Conservation (phyloP, 2,329 filamentous ascomycete genomes). For the Purpureocillium lavendulum region DNA sequence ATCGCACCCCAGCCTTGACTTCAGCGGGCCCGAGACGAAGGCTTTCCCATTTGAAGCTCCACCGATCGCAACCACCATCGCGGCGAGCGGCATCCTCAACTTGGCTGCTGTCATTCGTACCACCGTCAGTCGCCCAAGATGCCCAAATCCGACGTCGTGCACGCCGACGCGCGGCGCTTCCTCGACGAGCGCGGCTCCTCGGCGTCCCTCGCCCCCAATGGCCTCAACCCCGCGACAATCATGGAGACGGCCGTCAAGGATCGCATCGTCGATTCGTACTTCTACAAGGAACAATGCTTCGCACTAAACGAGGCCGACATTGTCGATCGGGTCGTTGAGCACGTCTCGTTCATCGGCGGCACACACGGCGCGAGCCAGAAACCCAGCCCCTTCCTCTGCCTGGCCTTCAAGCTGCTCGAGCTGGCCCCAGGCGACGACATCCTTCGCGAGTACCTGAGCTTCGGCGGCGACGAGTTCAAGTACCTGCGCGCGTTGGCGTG, state of each 20-base stretch:
- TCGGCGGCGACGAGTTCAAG: slow-evolving; percentile 68
- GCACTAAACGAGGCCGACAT: slow-evolving; percentile 78
- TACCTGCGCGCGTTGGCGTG: slow-evolving; percentile 84
- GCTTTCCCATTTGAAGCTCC: not conserved
- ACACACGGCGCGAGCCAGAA: slow-evolving; percentile 79
- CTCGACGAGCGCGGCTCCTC: slow-evolving; percentile 85
- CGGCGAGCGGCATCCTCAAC: not conserved
- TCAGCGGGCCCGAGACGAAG: not conserved
- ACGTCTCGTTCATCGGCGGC: slow-evolving; percentile 76
- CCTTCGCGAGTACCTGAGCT: slow-evolving; percentile 69
- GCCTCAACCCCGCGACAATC: slow-evolving; percentile 88
- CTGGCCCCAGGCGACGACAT: slow-evolving; percentile 73
- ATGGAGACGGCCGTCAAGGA: slow-evolving; percentile 95
- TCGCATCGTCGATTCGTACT: slow-evolving; percentile 90
- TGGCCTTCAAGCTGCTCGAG: slow-evolving; percentile 91
- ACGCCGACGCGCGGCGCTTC: slow-evolving; percentile 72
- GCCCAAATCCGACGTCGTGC: slow-evolving; percentile 45
- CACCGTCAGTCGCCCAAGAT: slow-evolving; percentile 13
- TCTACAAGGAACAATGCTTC: slow-evolving; percentile 99
- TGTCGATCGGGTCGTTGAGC: slow-evolving; percentile 80
- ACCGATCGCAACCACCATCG: slow-evolving; percentile 1
- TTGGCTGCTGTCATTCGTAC: too few relatives aligned
- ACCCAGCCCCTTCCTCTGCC: slow-evolving; percentile 85
- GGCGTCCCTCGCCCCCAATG: slow-evolving; percentile 69
- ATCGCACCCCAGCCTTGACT: slow-evolving; percentile 13